Evolutionary conservation across 768 basidiomycete genomes (phyloP), one percentile per base, ranked within the genome.

Genomic region (Boletus sp.): DNA sequence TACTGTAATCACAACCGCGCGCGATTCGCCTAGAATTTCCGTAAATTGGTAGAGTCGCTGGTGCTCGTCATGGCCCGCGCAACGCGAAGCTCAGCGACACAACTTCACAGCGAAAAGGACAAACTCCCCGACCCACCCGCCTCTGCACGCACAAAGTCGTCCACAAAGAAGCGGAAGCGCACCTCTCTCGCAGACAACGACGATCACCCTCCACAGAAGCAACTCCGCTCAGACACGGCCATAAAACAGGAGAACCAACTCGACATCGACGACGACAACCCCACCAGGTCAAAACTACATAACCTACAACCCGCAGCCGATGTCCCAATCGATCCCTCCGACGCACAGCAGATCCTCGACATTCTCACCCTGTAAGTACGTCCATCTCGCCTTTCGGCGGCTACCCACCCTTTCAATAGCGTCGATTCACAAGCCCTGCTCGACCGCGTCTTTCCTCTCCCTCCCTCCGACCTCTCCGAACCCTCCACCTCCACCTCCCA

Each of bases 391-490:
- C 13, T 2, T 19, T 25, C 37, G 13, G 38, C 47, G 6, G 27
- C 32, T 34, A 30, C 34, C 40, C 47, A 51, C 61, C 41, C 35
- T 7, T 56, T 44, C 41, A 21, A 35, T 65, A 88, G 87, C 61
- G 72, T 83, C 56, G 90, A 93, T 68, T 78, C 78, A 0, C 88
- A 89, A 59, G 87, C 84, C 44, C 75, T 93, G 5, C 82, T 93
- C 10, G 89, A 92, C 76, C 85, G 90, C 61, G 85, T 88, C 58
- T 87, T 88, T 65, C 82, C 84, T 35, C 73, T 84, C 23, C 74
- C 75, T 21, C 66, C 74, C 50, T 57, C 60, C 7, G 68, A 74
- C 58, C 70, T 73, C 40, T 67, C 73, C 37, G 67, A 73, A n/a
- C 73, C 79, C 1, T 70, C 75, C 17, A 74, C 78, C 10, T 75